Evolutionary conservation across 2,329 filamentous ascomycete species (phyloP), one percentile per base, ranked within the genome.

Genomic region (Sarocladiaceae sp.): DNA sequence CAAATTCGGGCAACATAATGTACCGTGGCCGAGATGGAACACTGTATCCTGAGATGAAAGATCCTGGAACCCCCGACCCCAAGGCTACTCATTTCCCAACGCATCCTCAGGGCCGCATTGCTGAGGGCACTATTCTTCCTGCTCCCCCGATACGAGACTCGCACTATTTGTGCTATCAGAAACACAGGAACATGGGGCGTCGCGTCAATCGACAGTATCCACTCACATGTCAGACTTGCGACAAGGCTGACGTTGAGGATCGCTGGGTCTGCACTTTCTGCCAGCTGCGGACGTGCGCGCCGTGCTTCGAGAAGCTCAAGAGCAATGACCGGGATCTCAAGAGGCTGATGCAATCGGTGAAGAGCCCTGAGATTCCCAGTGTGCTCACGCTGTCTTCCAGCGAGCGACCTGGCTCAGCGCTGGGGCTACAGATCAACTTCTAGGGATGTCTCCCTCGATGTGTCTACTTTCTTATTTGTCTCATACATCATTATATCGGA

Each of bases 221-320:
- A 2, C 67, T 82, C 18, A 69, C 75, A 11, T 83, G 80, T 61
- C 76, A 80, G 62, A 70, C 74, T 3, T 83, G 80, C 62, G 69
- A 70, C 50, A 68, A 66, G 53, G 66, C 68, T 48, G 76, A 80
- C 53, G 58, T 61, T 6, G 69, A 72, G 40, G 64, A 72, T 55
- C 73, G 78, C 31, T 75, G 67, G 64, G 68, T 67, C 18, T 82
- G 78, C 60, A 64, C 65, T 13, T 78, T 74, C 62, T 82, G 78
- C 63, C 68, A 72, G 54, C 58, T 82, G 46, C 73, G 78, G 50
- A 71, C 82, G 53, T 83, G 80, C 62, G 67, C 70, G 28, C 56
- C 65, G 2, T 83, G 80, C 57, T 61, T 68, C 35, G 71, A 67
- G 12, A 60, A 66, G 20, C 62, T 83, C 52, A 66, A 69, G 23